Conservation (phyloP, 441 rosid genomes). For the Biscutella laevigata region DNA sequence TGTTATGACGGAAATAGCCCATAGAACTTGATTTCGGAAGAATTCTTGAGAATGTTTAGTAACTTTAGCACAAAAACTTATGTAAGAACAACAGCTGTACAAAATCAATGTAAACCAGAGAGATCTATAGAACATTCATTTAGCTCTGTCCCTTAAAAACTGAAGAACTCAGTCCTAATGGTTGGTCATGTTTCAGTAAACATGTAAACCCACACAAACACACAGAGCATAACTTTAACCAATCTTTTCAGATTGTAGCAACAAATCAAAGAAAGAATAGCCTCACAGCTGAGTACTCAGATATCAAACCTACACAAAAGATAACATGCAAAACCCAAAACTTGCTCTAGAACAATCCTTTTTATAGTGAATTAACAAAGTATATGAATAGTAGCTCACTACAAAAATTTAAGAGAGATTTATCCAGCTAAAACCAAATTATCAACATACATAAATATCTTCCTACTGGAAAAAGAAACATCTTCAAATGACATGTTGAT, state of each 20-base stretch:
- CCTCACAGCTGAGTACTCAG: neutral
- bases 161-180: neutral
- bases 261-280: neutral
- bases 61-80: neutral
- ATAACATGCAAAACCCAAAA: neutral
- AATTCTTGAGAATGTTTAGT: neutral
- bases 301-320: neutral
- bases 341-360: neutral
- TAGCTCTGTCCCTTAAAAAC: neutral
- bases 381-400: neutral
- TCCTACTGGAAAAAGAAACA: neutral
- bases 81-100: slow-evolving; percentile 12
- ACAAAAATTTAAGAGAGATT: neutral
- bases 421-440: slow-evolving; percentile 2
- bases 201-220: neutral
- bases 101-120: neutral
- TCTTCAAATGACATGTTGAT: neutral
- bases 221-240: neutral
- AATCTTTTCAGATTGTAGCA: neutral
- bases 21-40: slow-evolving; percentile 37
- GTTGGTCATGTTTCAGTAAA: neutral
- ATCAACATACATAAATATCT: no score
- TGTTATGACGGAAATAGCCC: slow-evolving; percentile 39
- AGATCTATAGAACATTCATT: neutral
- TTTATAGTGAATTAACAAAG: neutral